Base-by-base conservation (phyloP, 2,329 filamentous ascomycete species). In the Tolypocladium sp. region DNA sequence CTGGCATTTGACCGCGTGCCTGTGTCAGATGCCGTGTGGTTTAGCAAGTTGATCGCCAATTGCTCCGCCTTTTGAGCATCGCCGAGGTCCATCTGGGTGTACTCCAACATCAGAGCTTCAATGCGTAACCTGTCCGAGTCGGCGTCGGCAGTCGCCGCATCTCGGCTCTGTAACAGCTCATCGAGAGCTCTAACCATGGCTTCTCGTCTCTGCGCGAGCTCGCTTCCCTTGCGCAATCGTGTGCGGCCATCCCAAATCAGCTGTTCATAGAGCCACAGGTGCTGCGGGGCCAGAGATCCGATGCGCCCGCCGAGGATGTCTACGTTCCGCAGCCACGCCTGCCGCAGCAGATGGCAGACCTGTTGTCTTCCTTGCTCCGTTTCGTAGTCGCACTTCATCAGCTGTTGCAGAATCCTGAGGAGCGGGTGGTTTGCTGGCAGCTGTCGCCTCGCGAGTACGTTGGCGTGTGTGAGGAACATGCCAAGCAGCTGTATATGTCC, bases 241-340 rank as follows among this genome's bases (percentile, higher is more conserved):
- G 71, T 73, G 37, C 71, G 70, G 25, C 71, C 72, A 58, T 74
- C 72, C 72, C 72, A 74, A 7, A 74, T 74, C 15, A 74, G 61
- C 59, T 74, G 72, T 59, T 74, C 72, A 58, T 74, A 74, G 52
- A 73, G 70, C 72, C 72, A 74, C 5, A 74, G 66, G 30, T 69
- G 68, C 41, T 67, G 67, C 8, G 69, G 60, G 20, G 68, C 64
- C 10, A 65, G 66, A 2, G 68, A 64, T 13, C 67, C 67, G 38
- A 74, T 69, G 37, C 69, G 67, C 35, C 67, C 64, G 13, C 68
- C 64, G 30, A 74, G 63, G 5, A 74, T 60, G 58, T 73, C 66
- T 15, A 73, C 71, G 52, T 74, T 74, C n/a, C 70, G 67, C 44
- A 73, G 59, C 72, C 72, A 74, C 7, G 72, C 72, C 59, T 71